phyloP scores from a whole-genome alignment of 2,329 filamentous ascomycete genomes.

The Aquanectria penicillioides region DNA sequence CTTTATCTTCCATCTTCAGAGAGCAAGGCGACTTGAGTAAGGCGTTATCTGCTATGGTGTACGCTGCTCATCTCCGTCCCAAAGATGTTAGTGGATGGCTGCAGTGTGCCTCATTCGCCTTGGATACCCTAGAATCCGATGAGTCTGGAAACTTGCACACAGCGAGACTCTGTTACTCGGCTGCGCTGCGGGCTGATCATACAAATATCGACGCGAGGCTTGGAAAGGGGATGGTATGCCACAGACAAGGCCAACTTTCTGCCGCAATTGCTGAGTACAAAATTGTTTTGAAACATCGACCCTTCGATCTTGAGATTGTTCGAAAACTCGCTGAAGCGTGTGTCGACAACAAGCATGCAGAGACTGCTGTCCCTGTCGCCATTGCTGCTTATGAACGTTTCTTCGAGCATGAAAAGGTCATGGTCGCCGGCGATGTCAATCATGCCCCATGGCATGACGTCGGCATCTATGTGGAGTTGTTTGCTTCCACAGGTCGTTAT shows the following conservation, averaged over 20 bases:
- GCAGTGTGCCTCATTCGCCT: slow-evolving; percentile 65
- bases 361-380: slow-evolving; percentile 50
- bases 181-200: slow-evolving; percentile 67
- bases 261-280: slow-evolving; percentile 67
- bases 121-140: slow-evolving; percentile 60
- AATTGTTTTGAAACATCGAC: slow-evolving; percentile 61
- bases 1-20: slow-evolving; percentile 68
- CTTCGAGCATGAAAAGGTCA: slow-evolving; percentile 54
- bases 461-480: slow-evolving; percentile 85
- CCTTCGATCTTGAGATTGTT: slow-evolving; percentile 64
- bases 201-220: slow-evolving; percentile 67
- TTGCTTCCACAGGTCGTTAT: slow-evolving; percentile 71
- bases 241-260: slow-evolving; percentile 63
- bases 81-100: slow-evolving; percentile 70
- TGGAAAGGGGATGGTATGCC: slow-evolving; percentile 67
- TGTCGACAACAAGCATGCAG: slow-evolving; percentile 61
- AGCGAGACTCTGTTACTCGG: slow-evolving; percentile 68
- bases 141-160: slow-evolving; percentile 61
- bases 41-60: slow-evolving; percentile 68
- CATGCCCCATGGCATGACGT: slow-evolving; percentile 80
- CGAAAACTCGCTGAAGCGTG: slow-evolving; percentile 67
- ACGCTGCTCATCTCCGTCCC: slow-evolving; percentile 70
- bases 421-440: slow-evolving; percentile 45
- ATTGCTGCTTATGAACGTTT: slow-evolving; percentile 60
- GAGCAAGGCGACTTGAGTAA: slow-evolving; percentile 67